Conservation (phyloP, 2,329 filamentous ascomycete genomes). For the Stenocarpella maydis region DNA sequence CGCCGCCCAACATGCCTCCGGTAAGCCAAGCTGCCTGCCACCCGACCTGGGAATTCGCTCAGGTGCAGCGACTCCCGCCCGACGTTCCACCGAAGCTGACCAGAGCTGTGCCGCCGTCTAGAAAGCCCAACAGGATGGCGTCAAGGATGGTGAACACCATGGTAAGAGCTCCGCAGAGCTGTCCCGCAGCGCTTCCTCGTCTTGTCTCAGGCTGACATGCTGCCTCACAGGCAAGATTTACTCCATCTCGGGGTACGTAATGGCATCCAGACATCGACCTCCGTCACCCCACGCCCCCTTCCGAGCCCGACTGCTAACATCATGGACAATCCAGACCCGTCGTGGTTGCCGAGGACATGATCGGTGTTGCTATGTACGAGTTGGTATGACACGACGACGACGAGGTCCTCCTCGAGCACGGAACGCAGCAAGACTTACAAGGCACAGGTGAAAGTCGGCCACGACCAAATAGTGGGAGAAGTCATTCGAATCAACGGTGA, state of each 20-base stretch:
- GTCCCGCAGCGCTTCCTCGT: slow-evolving; percentile 10
- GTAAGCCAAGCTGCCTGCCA: slow-evolving; percentile 51
- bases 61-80: slow-evolving; percentile 15
- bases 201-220: slow-evolving; percentile 24
- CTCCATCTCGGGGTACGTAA: slow-evolving; percentile 68
- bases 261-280: slow-evolving; percentile 35
- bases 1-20: slow-evolving; percentile 61
- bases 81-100: slow-evolving; percentile 25
- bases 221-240: slow-evolving; percentile 63
- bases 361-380: slow-evolving; percentile 99
- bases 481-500: slow-evolving; percentile 97
- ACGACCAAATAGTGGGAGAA: slow-evolving; percentile 92
- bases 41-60: slow-evolving; percentile 28
- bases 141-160: slow-evolving; percentile 48
- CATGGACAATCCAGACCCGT: slow-evolving; percentile 70
- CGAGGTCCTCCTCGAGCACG: no score
- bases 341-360: slow-evolving; percentile 97
- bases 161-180: slow-evolving; percentile 46
- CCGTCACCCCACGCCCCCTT: neutral
- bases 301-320: slow-evolving; percentile 44
- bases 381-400: slow-evolving; percentile 67
- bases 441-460: slow-evolving; percentile 83
- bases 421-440: slow-evolving; percentile 27
- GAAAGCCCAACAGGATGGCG: slow-evolving; percentile 47
- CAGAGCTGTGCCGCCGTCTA: slow-evolving; percentile 37